Evolutionary conservation across 192 early-diverging fungal species (phyloP), one percentile per base, ranked within the genome.

Genomic region (Phlyctochytrium bullatum): DNA sequence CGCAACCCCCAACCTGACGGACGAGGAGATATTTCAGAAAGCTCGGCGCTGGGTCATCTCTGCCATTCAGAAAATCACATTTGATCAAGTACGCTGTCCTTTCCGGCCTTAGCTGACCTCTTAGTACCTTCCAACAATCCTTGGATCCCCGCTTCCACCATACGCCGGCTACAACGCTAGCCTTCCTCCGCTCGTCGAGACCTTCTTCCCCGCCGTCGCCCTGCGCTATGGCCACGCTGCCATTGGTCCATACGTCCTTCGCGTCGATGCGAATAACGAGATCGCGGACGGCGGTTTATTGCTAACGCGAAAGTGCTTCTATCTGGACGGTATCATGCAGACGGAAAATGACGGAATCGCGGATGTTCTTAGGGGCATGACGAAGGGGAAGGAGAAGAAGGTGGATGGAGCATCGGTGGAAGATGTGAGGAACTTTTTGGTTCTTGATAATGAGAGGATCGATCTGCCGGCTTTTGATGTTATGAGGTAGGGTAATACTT

Each of bases 41-140:
- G 68, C 78, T 17, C 53, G 78, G 25, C 71, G 75, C 3, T 79
- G 78, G 78, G 67, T 79, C 4, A 79, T 79, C 59, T 69, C 78
- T n/a, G 56, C 70, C 16, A 57, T 79, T 6, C 78, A 79, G 40
- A 68, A 71, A 61, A 75, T 79, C 23, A 79, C 78, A 12, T 64
- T 73, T 34, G 27, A 59, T 32, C 61, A 67, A 61, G 71, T 73
- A n/a, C n/a, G n/a, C n/a, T n/a, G n/a, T n/a, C n/a, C n/a, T n/a
- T n/a, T n/a, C n/a, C n/a, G n/a, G n/a, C n/a, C n/a, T n/a, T n/a
- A n/a, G n/a, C n/a, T n/a, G n/a, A n/a, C n/a, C n/a, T n/a, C n/a
- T n/a, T n/a, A 80, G 67, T 80, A 80, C 50, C 52, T 71, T 28
- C 78, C 78, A 3, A 32, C 53, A 2, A 27, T 80, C 36, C 20